Conservation (phyloP, 768 basidiomycete species). For the Cyathus striatus region DNA sequence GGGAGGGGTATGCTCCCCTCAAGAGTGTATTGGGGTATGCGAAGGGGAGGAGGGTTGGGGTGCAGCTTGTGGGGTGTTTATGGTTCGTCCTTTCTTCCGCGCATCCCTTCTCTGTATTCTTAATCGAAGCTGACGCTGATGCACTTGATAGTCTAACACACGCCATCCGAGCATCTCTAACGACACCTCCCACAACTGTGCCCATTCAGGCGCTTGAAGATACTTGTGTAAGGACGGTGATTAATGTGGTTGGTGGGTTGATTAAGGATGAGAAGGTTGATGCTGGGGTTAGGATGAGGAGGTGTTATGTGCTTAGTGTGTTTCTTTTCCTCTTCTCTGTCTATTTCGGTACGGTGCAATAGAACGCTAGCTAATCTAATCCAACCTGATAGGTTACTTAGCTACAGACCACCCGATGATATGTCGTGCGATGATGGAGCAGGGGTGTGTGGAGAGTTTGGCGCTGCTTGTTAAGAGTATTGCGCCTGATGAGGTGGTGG, state of each 20-base stretch:
- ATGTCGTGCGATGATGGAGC: slow-evolving; percentile 66
- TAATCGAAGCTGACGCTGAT: too few relatives aligned
- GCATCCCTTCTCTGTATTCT: too few relatives aligned
- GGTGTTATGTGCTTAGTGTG: slow-evolving; percentile 78
- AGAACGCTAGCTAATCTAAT: too few relatives aligned
- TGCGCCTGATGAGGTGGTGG: slow-evolving; percentile 36
- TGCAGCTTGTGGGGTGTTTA: too few relatives aligned
- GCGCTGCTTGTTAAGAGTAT: slow-evolving; percentile 45
- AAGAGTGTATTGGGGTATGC: too few relatives aligned
- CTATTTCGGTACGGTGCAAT: too few relatives aligned
- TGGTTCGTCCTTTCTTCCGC: too few relatives aligned
- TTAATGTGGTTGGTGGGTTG: slow-evolving; percentile 65
- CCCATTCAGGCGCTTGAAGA: slow-evolving; percentile 41
- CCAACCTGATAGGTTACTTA: slow-evolving; percentile 45
- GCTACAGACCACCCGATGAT: slow-evolving; percentile 66
- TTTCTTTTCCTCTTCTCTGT: slow-evolving; percentile 19
- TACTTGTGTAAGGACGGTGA: slow-evolving; percentile 49
- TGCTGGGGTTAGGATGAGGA: slow-evolving; percentile 58
- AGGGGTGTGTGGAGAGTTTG: slow-evolving; percentile 57
- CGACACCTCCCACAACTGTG: too few relatives aligned
- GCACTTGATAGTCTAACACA: slow-evolving; percentile 56
- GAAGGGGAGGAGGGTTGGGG: too few relatives aligned
- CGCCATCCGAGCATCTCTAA: slow-evolving; percentile 46
- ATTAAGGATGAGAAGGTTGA: too few relatives aligned
- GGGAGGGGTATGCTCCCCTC: too few relatives aligned